Conservation (phyloP, 495 filamentous ascomycete species). For the Chaetomium tenue region DNA sequence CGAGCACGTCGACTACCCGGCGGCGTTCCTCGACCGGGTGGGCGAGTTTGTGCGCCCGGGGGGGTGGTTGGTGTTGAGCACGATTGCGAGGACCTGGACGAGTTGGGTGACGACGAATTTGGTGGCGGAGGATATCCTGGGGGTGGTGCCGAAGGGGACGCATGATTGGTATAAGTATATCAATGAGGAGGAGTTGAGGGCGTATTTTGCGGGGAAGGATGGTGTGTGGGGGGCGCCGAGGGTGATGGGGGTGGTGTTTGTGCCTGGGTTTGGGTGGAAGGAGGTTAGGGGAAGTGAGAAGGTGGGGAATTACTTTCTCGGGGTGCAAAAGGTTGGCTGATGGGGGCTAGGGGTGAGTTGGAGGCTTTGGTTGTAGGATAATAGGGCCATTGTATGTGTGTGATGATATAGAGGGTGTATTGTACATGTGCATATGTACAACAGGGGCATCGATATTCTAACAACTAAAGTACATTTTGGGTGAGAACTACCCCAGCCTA, state of each 20-base stretch:
- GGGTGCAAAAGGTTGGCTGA: constrained; percentile 56
- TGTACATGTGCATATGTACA: no score
- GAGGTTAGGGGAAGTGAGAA: constrained; percentile 77
- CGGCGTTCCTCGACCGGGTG: constrained; percentile 65
- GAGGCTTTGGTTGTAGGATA: constrained; percentile 4
- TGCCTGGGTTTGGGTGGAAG: constrained; percentile 90
- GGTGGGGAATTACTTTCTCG: constrained; percentile 97
- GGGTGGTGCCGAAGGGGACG: constrained; percentile 86
- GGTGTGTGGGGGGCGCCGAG: constrained; percentile 53
- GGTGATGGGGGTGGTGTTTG: constrained; percentile 83
- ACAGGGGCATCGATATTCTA: not conserved
- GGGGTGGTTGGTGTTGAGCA: constrained; percentile 87
- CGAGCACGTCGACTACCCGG: constrained; percentile 78
- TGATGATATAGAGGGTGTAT: not conserved
- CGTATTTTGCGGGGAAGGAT: constrained; percentile 51
- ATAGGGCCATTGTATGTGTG: constrained; percentile 1
- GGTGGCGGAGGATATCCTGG: constrained; percentile 82
- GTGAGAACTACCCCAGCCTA: constrained; percentile 46
- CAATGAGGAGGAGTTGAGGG: constrained; percentile 75
- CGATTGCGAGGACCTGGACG: constrained; percentile 82
- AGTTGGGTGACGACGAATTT: constrained; percentile 91
- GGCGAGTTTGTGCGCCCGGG: constrained; percentile 78
- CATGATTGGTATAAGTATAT: constrained; percentile 97
- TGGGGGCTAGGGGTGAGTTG: not conserved
- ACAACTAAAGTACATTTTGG: not conserved